These are phyloP conservation scores for Pseudozyma thailandica DNA, from an alignment of 1,284 basidiomycete genomes.

Conservation along the genomic window DNA sequence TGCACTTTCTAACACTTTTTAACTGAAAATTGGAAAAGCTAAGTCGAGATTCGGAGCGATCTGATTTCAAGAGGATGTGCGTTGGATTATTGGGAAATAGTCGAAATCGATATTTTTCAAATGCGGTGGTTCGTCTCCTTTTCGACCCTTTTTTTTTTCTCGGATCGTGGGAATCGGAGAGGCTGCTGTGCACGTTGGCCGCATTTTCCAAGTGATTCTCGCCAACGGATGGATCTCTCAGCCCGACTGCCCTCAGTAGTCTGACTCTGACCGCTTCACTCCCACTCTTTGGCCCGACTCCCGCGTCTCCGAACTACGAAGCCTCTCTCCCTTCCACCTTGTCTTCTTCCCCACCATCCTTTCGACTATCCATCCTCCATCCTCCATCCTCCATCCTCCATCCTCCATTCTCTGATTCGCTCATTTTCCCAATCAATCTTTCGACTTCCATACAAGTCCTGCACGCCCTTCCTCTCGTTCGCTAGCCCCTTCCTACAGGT, in stretches of 20 bases:
- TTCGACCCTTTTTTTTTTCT: too few species aligned
- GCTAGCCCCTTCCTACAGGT: neutral
- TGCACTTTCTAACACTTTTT: too few species aligned
- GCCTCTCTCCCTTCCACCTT: too few species aligned
- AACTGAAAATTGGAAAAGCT: too few species aligned
- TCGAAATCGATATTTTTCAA: too few species aligned
- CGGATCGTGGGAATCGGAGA: constrained; percentile 41
- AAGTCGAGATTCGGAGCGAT: too few species aligned
- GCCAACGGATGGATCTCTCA: too few species aligned
- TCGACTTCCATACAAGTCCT: too few species aligned
- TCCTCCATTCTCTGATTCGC: neutral
- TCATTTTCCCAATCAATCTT: too few species aligned
- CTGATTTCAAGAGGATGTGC: neutral
- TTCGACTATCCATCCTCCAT: neutral
- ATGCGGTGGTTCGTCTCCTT: too few species aligned
- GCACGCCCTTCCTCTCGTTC: neutral
- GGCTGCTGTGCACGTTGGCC: constrained; percentile 7
- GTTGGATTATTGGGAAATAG: too few species aligned
- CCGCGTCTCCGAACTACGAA: constrained; percentile 12
- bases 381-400: neutral
- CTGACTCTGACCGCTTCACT: neutral
- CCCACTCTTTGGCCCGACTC: constrained; percentile 25
- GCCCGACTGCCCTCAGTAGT: too few species aligned
- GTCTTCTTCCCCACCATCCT: neutral
- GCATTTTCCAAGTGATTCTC: neutral